These are phyloP conservation scores for Dispira simplex DNA, from an alignment of 192 early-diverging fungal species.

Conservation along the genomic window DNA sequence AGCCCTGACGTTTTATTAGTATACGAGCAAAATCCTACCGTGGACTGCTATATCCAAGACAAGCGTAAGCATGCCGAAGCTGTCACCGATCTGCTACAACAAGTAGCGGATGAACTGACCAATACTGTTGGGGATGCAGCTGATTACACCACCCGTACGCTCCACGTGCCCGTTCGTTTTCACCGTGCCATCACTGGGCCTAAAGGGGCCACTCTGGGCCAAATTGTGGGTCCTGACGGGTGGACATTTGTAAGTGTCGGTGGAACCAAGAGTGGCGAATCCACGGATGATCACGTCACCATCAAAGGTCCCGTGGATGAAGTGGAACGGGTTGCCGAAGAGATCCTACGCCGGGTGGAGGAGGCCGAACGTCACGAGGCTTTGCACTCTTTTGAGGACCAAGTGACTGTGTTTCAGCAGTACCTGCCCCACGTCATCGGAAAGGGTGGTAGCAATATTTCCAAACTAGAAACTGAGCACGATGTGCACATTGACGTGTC, in stretches of 20 bases:
- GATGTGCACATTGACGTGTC: constrained; percentile 56
- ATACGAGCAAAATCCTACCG: constrained; percentile 42
- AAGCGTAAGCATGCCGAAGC: constrained; percentile 36
- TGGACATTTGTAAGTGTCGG: background rate
- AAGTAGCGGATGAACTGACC: constrained; percentile 50
- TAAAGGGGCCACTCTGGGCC: constrained; percentile 54
- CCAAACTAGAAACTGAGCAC: constrained; percentile 56
- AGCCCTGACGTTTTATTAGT: constrained; percentile 66
- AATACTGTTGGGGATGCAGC: constrained; percentile 40
- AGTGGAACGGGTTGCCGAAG: constrained; percentile 51
- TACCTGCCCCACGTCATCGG: constrained; percentile 70
- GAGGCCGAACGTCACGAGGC: constrained; percentile 55
- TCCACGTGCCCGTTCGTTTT: constrained; percentile 52
- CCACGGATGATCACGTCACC: constrained; percentile 36
- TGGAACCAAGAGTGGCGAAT: background rate
- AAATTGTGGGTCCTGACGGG: constrained; percentile 43
- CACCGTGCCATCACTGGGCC: constrained; percentile 69
- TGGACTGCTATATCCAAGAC: constrained; percentile 24
- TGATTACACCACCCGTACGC: constrained; percentile 40
- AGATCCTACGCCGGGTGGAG: constrained; percentile 46
- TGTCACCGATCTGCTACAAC: constrained; percentile 25
- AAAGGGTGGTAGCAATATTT: constrained; percentile 73
- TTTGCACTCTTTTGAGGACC: constrained; percentile 49
- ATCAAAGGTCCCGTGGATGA: constrained; percentile 67
- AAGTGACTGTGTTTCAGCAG: constrained; percentile 53